Conservation (phyloP, 176 grass and related monocot species). For the Leersia perrieri region DNA sequence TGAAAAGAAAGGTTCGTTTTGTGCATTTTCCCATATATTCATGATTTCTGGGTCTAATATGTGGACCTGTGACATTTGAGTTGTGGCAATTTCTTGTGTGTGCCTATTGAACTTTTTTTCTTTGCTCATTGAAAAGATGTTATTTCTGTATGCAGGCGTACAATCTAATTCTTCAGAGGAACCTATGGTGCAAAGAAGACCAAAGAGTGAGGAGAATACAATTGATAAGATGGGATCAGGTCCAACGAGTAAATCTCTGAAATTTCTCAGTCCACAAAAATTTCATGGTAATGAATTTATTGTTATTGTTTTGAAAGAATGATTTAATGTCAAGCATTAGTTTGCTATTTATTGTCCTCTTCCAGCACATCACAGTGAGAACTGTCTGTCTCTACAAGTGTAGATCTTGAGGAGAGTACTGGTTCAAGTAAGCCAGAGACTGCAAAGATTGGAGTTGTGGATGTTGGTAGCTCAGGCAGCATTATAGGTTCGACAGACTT, state of each 20-base stretch:
- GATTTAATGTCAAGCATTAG: background rate
- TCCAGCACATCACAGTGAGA: background rate
- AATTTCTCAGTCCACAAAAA: slow-evolving; percentile 27
- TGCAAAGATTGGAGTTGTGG: slow-evolving; percentile 9
- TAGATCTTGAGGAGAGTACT: slow-evolving; percentile 5
- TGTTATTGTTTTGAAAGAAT: background rate
- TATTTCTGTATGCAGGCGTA: slow-evolving; percentile 16
- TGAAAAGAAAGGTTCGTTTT: slow-evolving; percentile 46
- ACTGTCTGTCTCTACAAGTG: slow-evolving; percentile 27
- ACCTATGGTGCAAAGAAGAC: background rate
- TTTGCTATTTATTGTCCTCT: background rate
- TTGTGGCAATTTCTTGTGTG: background rate
- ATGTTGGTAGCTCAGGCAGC: slow-evolving; percentile 3
- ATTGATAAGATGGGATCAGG: slow-evolving; percentile 10
- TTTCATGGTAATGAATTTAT: slow-evolving; percentile 16
- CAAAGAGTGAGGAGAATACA: background rate
- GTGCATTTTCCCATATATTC: background rate
- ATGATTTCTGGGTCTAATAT: background rate
- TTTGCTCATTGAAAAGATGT: background rate
- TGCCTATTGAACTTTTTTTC: background rate
- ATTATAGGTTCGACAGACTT: slow-evolving; percentile 12
- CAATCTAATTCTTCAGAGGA: background rate
- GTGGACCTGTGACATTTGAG: background rate
- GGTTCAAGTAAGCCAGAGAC: slow-evolving; percentile 9
- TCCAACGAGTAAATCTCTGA: slow-evolving; percentile 29